Evolutionary conservation across 1,139 yeast species (phyloP), one percentile per base, ranked within the genome.

Genomic region (Debaryomycetaceae sp.): DNA sequence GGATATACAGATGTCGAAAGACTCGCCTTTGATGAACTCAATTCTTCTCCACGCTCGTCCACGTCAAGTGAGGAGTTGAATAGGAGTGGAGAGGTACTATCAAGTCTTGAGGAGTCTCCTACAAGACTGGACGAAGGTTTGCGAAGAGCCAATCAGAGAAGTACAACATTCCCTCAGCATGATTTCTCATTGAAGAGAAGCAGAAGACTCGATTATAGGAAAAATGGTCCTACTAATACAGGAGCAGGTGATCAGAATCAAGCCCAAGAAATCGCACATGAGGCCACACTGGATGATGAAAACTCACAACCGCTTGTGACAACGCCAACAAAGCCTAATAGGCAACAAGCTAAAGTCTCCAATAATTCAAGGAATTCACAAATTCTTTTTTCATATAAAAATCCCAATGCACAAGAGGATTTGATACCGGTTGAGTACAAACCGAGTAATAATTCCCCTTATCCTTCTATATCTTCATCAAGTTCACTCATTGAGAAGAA

Each of bases 1-100:
- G 84, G 85, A 3, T 76, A 78, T 45, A 76, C 82, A 2, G 78
- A 75, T 43, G 74, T 75, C 5, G 83, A 78, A 55, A 69, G 62
- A 49, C 62, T 68, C 42, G 81, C 79, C 11, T 66, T 74, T 49
- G 76, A 69, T 50, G 76, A 69, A 47, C 47, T 72, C 40, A 57
- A 58, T 31, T 48, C 60, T 1, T 67, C 67, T 8, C 67, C 68
- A 1, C 46, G 45, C n/a, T 38, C 56, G 6, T 53, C 63, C 11
- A 27, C 11, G 2, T 27, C 31, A 27, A 27, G 31, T 24, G 46
- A 45, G 14, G 36, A 27, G 23, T 34, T 34, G 17, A 13, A 9
- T 13, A 7, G 42, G 24, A 37, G 46, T 6, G 14, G 36, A 8
- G 55, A 47, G 38, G 56, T 45, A n/a, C 35, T 43, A 7, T 27